Evolutionary conservation across 2,329 filamentous ascomycete genomes (phyloP), one percentile per base, ranked within the genome.

Genomic region (Trichoderma simmonsii): DNA sequence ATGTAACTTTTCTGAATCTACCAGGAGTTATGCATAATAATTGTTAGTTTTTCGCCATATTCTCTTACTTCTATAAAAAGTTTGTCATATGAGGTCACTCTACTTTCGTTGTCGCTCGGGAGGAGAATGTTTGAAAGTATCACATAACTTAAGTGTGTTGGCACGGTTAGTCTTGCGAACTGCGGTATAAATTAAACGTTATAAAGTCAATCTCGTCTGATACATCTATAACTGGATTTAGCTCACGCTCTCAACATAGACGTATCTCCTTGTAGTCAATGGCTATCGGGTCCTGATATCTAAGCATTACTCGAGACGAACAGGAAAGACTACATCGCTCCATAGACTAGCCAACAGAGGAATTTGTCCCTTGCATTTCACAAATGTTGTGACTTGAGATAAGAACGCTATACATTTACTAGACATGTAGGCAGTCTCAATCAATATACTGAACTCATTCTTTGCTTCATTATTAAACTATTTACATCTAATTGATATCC

Each of bases 401-500:
- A 24, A 54, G 1, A 24, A 24, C 24, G 48, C 6, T 12, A 54
- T 14, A 7, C 48, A 6, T 54, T 54, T 54, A 54, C 11, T 30
- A n/a, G 7, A n/a, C 15, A 2, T 4, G 15, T 43, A 32, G 18
- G 21, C 12, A 59, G 56, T 14, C 28, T n/a, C 9, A 21, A 24
- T 1, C n/a, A 32, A 32, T 7, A 21, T 59, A 3, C 1, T 32
- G 30, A 24, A 39, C 24, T 36, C 32, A 54, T 26, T 39, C n/a
- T 24, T 71, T 63, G 57, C 39, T 24, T 64, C 32, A 12, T 63
- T 36, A 63, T 70, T 64, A 71, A 43, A 64, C 3, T 57, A 30
- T 64, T 5, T 57, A 63, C 60, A 57, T 64, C 60, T 64, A 64
- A 34, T 48, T 57, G 9, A 15, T 11, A n/a, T 24, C 28, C 15